Evolutionary conservation across 768 basidiomycete species (phyloP), one percentile per base, ranked within the genome.

Genomic region (Boletus bicolor): DNA sequence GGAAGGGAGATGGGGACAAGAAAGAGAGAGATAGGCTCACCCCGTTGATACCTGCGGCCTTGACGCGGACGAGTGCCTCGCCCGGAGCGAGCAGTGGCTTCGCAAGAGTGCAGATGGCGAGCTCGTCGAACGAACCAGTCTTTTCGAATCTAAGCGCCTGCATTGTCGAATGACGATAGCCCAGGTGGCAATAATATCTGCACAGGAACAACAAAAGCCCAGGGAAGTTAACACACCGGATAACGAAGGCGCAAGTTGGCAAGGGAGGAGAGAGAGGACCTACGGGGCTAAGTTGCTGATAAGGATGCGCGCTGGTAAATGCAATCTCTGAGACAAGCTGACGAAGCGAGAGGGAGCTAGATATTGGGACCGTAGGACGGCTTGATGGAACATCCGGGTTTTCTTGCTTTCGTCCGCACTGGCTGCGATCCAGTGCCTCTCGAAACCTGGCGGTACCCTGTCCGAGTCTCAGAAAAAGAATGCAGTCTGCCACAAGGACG

Each of bases 31-130:
- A 35, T 35, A 4, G 26, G n/a, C 73, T 58, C 38, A 74, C 71
- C 34, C 67, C 63, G 15, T 74, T 72, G 51, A 72, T 59, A 7
- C 71, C 73, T 15, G 71, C 71, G 32, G 71, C 71, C 49, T 52
- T 72, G 5, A 74, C 66, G 10, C 61, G 64, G 49, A 72, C 58
- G 8, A 72, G 63, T 12, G 73, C 72, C 37, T 72, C 73, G 5
- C 71, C 73, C 2, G 71, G 58, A n/a, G 49, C 32, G 39, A 74
- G 50, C 44, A 19, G 17, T 14, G 71, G 71, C 52, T 62, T 74
- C 1, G 56, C 49, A 28, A 73, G n/a, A 6, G 59, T 59, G n/a
- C 32, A 48, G 42, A 73, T 47, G 5, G 51, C 41, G 9, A 72
- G 62, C 2, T 63, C 55, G 43, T 73, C 63, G 30, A 71, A 59